Percentiles rank a stretch among this genome's conserved stretches.
phyloP scores from a whole-genome alignment of 106 monocot species.

The Allium fistulosum region DNA sequence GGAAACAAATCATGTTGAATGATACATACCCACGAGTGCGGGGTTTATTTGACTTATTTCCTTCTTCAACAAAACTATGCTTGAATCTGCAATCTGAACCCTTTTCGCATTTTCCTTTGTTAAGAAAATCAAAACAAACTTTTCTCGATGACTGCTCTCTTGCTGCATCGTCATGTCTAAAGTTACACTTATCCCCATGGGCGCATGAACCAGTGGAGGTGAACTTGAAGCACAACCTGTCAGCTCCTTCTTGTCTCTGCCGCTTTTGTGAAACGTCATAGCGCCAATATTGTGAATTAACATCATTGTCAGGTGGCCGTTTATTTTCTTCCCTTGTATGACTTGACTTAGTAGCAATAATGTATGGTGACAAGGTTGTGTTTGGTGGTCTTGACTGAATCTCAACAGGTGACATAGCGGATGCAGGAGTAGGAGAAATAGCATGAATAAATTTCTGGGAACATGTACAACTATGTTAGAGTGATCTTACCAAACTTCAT shows the following conservation, averaged over 20 bases:
- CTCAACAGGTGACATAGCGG: slow-evolving; percentile 58
- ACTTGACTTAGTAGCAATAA: slow-evolving; percentile 3
- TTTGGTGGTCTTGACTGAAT: slow-evolving; percentile 48
- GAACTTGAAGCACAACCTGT: slow-evolving; percentile 76
- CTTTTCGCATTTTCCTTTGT: slow-evolving; percentile 93
- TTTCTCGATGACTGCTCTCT: slow-evolving; percentile 71
- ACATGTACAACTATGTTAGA: slow-evolving; percentile 26
- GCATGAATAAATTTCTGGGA: slow-evolving; percentile 98
- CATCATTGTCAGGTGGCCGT: slow-evolving; percentile 18
- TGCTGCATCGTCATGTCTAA: slow-evolving; percentile 67
- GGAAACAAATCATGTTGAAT: background rate
- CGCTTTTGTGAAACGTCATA: slow-evolving; percentile 71
- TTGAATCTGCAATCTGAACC: slow-evolving; percentile 76
- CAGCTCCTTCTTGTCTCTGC: slow-evolving; percentile 35
- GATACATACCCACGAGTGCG: slow-evolving; percentile 29
- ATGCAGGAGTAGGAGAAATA: slow-evolving; percentile 96
- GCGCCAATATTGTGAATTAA: slow-evolving; percentile 74
- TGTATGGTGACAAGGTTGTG: slow-evolving; percentile 73
- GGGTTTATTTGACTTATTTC: slow-evolving; percentile 26
- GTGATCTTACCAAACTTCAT: slow-evolving; percentile 8
- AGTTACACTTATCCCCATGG: slow-evolving; percentile 59
- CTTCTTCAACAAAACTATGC: slow-evolving; percentile 63
- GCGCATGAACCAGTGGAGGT: slow-evolving; percentile 78
- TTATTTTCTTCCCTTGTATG: slow-evolving; percentile 33
- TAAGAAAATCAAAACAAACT: slow-evolving; percentile 97